These are phyloP conservation scores for Ogataea chonburiensis DNA, from an alignment of 805 yeast genomes.

Conservation along the genomic window DNA sequence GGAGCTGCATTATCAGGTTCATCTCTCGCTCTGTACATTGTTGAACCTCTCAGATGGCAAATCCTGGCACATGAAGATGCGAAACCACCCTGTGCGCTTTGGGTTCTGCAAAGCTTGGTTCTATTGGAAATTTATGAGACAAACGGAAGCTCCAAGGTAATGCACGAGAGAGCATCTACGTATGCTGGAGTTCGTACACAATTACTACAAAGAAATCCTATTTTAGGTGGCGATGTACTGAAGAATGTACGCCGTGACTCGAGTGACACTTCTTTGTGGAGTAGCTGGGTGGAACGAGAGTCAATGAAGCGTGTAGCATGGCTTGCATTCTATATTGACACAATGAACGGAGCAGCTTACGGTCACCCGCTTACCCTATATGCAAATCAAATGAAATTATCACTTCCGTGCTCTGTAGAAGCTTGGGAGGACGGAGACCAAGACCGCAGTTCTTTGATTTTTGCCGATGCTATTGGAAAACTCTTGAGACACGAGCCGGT, in stretches of 20 bases:
- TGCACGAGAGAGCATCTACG: slow-evolving; percentile 50
- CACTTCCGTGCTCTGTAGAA: slow-evolving; percentile 56
- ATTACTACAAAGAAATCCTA: slow-evolving; percentile 46
- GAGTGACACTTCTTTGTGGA: slow-evolving; percentile 32
- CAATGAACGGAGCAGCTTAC: slow-evolving; percentile 67
- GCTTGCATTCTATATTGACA: slow-evolving; percentile 73
- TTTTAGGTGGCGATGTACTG: slow-evolving; percentile 41
- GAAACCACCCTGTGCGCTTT: slow-evolving; percentile 43
- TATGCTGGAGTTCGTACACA: slow-evolving; percentile 53
- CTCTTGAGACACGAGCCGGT: slow-evolving; percentile 46
- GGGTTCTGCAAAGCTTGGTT: slow-evolving; percentile 48
- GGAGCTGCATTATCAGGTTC: slow-evolving; percentile 40
- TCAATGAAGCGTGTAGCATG: slow-evolving; percentile 69
- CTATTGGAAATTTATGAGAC: slow-evolving; percentile 48
- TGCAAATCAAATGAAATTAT: slow-evolving; percentile 52
- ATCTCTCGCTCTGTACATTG: slow-evolving; percentile 36
- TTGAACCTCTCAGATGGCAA: slow-evolving; percentile 43
- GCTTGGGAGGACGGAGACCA: slow-evolving; percentile 38
- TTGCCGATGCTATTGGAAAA: slow-evolving; percentile 32
- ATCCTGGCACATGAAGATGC: slow-evolving; percentile 45
- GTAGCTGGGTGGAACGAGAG: slow-evolving; percentile 73
- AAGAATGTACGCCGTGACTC: slow-evolving; percentile 31
- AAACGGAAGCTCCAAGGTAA: slow-evolving; percentile 39
- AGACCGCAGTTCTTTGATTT: slow-evolving; percentile 17
- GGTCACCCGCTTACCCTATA: slow-evolving; percentile 57